phyloP scores from a whole-genome alignment of 352 stramenopile genomes.

The Pythium phragmiticola region DNA sequence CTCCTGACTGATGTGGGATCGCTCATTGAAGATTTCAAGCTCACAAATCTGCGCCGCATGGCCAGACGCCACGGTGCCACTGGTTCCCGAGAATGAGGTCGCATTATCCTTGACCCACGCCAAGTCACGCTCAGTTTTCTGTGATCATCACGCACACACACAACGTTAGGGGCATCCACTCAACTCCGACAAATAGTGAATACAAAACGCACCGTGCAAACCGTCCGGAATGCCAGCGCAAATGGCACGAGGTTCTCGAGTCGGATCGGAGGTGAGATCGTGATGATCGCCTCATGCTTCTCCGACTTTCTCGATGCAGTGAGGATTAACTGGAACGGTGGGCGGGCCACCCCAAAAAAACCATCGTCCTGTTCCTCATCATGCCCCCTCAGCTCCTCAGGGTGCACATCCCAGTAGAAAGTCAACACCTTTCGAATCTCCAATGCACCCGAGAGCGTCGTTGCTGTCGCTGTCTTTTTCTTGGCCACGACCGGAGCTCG shows the following conservation, averaged over 20 bases:
- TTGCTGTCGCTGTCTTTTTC: constrained; percentile 30
- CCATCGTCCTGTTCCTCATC: constrained; percentile 5
- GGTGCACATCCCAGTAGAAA: constrained; percentile 76
- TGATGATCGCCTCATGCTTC: constrained; percentile 72
- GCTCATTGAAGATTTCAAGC: constrained; percentile 64
- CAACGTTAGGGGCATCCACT: neutral
- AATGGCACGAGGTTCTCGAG: constrained; percentile 80
- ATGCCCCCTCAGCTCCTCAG: constrained; percentile 19
- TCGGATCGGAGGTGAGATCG: constrained; percentile 61
- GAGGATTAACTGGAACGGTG: constrained; percentile 75
- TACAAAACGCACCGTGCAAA: constrained; percentile 49
- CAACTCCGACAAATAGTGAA: neutral
- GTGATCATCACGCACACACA: neutral
- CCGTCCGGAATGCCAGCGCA: constrained; percentile 65
- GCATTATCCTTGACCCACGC: constrained; percentile 63
- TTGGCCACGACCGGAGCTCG: constrained; percentile 26
- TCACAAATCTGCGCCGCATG: constrained; percentile 58
- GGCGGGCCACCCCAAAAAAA: constrained; percentile 45
- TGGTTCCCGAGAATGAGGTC: constrained; percentile 62
- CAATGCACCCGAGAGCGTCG: constrained; percentile 38
- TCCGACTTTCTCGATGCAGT: constrained; percentile 72
- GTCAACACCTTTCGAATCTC: constrained; percentile 67
- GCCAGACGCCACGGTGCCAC: constrained; percentile 54
- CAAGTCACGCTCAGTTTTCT: constrained; percentile 70
- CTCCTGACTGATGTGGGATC: constrained; percentile 29